Percentiles rank a stretch among this genome's conserved stretches.
phyloP scores from a whole-genome alignment of 106 monocot species.

The Agapanthus africanus region DNA sequence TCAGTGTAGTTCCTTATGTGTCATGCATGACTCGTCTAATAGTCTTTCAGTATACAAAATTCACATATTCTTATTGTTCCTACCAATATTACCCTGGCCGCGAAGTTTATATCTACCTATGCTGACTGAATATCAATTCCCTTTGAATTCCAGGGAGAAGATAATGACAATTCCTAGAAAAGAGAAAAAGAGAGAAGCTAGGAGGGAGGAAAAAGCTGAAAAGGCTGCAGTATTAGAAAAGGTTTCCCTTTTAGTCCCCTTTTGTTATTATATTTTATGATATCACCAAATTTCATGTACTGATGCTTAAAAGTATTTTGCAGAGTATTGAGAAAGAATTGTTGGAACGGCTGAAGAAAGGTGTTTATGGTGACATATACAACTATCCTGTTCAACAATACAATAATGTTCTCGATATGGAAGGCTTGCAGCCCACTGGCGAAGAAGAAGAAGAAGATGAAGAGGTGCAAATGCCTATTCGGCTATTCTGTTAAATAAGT shows the following conservation, averaged over 20 bases:
- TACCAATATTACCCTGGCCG: too few species aligned
- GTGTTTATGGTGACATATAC: constrained; percentile 87
- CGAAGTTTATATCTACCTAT: too few species aligned
- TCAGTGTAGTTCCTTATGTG: too few species aligned
- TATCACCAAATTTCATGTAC: not conserved
- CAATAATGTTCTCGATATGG: constrained; percentile 57
- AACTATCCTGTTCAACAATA: constrained; percentile 62
- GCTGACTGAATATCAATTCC: too few species aligned
- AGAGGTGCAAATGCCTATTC: not conserved
- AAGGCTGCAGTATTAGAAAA: constrained; percentile 86
- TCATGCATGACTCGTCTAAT: too few species aligned
- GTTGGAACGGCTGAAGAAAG: constrained; percentile 72
- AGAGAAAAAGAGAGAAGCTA: constrained; percentile 75
- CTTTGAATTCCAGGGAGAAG: constrained; percentile 56
- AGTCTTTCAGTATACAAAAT: too few species aligned
- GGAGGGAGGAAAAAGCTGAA: constrained; percentile 87
- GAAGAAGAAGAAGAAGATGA: constrained; percentile 63
- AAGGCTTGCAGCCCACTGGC: constrained; percentile 30
- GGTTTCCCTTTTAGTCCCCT: constrained; percentile 18
- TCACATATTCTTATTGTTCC: too few species aligned
- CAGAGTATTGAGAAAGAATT: constrained; percentile 88
- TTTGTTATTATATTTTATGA: not conserved
- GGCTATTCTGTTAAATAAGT: not conserved
- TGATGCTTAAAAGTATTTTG: constrained; percentile 18
- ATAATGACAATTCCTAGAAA: constrained; percentile 86